Evolutionary conservation across 1,139 yeast genomes (phyloP), one percentile per base, ranked within the genome.

Genomic region (Taphrina betulina): DNA sequence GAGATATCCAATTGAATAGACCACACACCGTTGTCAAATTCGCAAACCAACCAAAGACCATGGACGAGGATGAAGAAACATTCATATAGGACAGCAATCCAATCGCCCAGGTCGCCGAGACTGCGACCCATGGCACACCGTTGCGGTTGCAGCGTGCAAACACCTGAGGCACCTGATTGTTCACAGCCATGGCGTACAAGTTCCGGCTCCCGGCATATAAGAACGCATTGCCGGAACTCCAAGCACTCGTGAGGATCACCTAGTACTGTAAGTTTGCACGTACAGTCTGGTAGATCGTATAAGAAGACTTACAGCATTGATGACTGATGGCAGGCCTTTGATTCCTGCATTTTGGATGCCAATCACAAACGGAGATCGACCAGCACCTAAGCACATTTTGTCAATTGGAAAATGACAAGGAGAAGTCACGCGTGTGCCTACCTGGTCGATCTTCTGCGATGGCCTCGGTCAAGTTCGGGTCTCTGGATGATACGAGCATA

Each of bases 191-290:
- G 40, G 81, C 76, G 65, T 79, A 75, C 40, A 83, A 68, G 10
- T 74, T 82, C 74, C 89, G 75, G 8, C 86, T 78, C 50, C 81
- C 72, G 60, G 78, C 74, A 66, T 79, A 83, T 58, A 81, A 79
- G 63, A 85, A 83, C 45, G 95, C 83, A 72, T 88, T 88, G 61
- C 87, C 87, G 35, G 77, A 85, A 17, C 85, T 80, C 60, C 81
- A 68, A 53, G 84, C 85, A 12, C 88, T 82, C 38, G 82, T 69
- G 68, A 85, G 71, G 62, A 85, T 81, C 50, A 84, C 86, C 1
- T 85, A 86, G 31, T 26, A n/a, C 31, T 7, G 31, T 26, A 12
- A 7, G 31, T 26, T 26, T 7, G 31, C 31, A 26, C n/a, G n/a
- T 26, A 7, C 10, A 26, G 12, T 26, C 31, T 26, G 31, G 31